Percentiles rank a stretch among this genome's conserved stretches.
phyloP scores from a whole-genome alignment of 164 flowering plant species.

The Cinnamomum micranthum region DNA sequence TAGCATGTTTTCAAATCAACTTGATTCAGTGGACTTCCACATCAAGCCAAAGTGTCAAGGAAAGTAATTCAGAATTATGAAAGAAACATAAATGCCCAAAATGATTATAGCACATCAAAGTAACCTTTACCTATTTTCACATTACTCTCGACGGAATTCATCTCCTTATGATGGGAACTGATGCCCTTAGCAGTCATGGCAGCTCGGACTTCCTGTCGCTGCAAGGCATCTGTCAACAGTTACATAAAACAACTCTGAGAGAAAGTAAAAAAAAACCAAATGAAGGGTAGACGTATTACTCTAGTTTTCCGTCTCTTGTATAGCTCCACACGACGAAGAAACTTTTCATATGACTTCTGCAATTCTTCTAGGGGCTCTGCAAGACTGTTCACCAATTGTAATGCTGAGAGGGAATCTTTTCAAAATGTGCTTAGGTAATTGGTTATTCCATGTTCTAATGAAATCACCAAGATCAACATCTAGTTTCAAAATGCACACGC shows the following conservation, averaged over 20 bases:
- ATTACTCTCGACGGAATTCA: neutral
- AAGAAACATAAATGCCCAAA: neutral
- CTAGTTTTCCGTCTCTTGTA: slow-evolving; percentile 50
- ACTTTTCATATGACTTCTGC: slow-evolving; percentile 78
- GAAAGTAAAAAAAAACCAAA: slow-evolving; percentile 7
- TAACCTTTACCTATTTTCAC: slow-evolving; percentile 1
- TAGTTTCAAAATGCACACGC: neutral
- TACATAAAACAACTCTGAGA: slow-evolving; percentile 14
- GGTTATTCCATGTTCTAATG: neutral
- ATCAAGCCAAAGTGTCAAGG: neutral
- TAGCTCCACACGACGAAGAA: slow-evolving; percentile 67
- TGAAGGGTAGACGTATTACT: slow-evolving; percentile 31
- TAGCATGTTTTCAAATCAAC: neutral
- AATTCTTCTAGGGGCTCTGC: slow-evolving; percentile 81
- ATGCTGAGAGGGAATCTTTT: neutral
- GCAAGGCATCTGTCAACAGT: slow-evolving; percentile 21
- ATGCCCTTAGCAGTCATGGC: slow-evolving; percentile 16
- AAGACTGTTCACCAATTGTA: slow-evolving; percentile 43
- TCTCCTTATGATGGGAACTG: slow-evolving; percentile 10
- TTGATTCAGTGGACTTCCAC: neutral
- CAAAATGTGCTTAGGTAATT: neutral
- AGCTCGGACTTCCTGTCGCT: slow-evolving; percentile 41
- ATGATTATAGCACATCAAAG: neutral
- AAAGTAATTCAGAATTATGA: neutral
- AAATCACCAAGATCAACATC: neutral